These are phyloP conservation scores for Nicotiana otophora DNA, from an alignment of 257 asterid genomes.

Conservation along the genomic window DNA sequence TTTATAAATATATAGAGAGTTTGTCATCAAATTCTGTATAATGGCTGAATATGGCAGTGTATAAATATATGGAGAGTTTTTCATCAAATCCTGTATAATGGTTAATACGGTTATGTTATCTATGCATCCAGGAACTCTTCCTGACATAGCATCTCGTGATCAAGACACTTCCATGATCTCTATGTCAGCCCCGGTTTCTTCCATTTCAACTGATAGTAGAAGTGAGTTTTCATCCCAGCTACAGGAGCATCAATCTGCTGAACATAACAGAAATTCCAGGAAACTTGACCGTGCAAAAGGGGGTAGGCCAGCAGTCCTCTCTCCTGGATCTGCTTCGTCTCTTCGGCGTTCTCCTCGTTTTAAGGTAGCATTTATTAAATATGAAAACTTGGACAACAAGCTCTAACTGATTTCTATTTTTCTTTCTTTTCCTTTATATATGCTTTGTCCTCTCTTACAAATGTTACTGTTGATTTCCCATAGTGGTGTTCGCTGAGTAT, in stretches of 20 bases:
- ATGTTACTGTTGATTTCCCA: background rate
- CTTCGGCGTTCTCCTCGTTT: constrained; percentile 66
- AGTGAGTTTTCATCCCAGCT: constrained; percentile 40
- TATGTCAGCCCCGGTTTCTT: constrained; percentile 57
- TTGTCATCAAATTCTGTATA: background rate
- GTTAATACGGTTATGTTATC: constrained; percentile 19
- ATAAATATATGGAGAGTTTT: background rate
- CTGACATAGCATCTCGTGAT: constrained; percentile 25
- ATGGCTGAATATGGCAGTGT: constrained; percentile 15
- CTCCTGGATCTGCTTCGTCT: constrained; percentile 61
- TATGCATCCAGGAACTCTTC: constrained; percentile 37
- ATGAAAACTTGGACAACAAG: background rate
- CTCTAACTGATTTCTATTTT: background rate
- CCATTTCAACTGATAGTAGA: constrained; percentile 52
- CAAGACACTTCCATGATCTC: constrained; percentile 44
- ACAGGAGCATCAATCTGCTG: constrained; percentile 33
- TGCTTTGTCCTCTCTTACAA: background rate
- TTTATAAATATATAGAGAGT: background rate
- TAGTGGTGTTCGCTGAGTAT: background rate
- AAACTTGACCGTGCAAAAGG: constrained; percentile 36
- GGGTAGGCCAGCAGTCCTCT: constrained; percentile 23
- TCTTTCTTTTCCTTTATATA: background rate
- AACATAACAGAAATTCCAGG: constrained; percentile 31
- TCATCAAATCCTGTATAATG: background rate
- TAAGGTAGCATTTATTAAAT: constrained; percentile 34